Base-by-base conservation (phyloP, 129 eudicot genomes). In the Silybum marianum region DNA sequence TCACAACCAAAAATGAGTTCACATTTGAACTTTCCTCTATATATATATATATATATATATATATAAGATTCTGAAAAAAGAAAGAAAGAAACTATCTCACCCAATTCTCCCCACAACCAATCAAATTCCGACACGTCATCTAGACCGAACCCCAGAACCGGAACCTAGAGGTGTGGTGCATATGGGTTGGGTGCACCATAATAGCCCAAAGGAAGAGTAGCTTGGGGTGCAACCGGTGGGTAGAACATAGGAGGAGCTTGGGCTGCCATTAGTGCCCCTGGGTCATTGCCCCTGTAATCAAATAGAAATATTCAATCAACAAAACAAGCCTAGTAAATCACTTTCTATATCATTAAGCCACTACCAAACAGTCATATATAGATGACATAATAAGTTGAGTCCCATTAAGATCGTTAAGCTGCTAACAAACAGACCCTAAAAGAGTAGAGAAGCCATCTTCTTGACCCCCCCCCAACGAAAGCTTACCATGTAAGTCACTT, bases 171-270 rank as follows among this genome's bases (percentile, higher is more conserved):
- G 8, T 83, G 82, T 8, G 86, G 82, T 44, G 74, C 70, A 65
- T 78, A 78, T 8, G 86, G 86, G 83, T 83, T 78, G 51, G 82
- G 83, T 60, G 75, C 71, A 76, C 85, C 85, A 30, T 85, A 81
- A 68, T 85, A 85, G 36, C 84, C 36, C 48, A 62, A 66, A 19
- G 81, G 84, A 26, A 75, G 76, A 19, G 72, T 16, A 65, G 76
- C 76, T 85, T 78, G 83, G 24, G 83, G 72, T 1, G 54, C 66
- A 60, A 65, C 82, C 6, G 85, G 48, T 21, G 85, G 85, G 46
- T 81, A 81, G 76, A 75, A 81, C 82, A 85, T 75, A 3, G 81
- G 82, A 44, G 81, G 77, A 82, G 71, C 71, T 74, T 79, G 87
- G 79, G 76, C 80, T 28, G 83, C 75, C 88, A 81, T 76, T 71